These are phyloP conservation scores for Cladophialophora yegresii DNA, from an alignment of 2,329 filamentous ascomycete genomes.

Conservation along the genomic window DNA sequence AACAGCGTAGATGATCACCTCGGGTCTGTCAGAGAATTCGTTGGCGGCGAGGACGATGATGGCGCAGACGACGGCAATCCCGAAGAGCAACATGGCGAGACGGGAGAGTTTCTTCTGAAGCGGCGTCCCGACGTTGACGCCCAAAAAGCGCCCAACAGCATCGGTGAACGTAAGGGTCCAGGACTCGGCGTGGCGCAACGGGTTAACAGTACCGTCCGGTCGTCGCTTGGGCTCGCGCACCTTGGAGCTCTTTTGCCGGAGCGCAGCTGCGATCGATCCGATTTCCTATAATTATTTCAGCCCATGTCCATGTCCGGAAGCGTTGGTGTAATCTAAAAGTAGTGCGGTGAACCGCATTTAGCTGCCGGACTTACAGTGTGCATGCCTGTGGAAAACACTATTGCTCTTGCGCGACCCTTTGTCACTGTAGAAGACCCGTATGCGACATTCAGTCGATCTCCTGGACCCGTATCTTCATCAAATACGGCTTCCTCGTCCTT, in stretches of 20 bases:
- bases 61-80: slow-evolving; percentile 66
- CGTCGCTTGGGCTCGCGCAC: slow-evolving; percentile 56
- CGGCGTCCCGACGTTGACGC: slow-evolving; percentile 69
- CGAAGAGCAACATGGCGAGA: slow-evolving; percentile 67
- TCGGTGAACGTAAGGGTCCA: slow-evolving; percentile 58
- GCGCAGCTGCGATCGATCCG: slow-evolving; percentile 63
- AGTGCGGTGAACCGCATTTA: background rate
- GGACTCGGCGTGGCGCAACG: slow-evolving; percentile 57
- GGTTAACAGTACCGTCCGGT: slow-evolving; percentile 52
- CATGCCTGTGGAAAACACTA: slow-evolving; percentile 63
- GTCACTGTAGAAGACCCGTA: slow-evolving; percentile 65
- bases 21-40: slow-evolving; percentile 54
- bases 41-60: slow-evolving; percentile 70
- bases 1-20: slow-evolving; percentile 67
- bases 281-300: slow-evolving; percentile 47
- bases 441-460: slow-evolving; percentile 63
- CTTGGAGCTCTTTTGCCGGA: slow-evolving; percentile 62
- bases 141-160: slow-evolving; percentile 64
- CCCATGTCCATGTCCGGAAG: background rate
- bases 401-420: slow-evolving; percentile 61
- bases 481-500: slow-evolving; percentile 56
- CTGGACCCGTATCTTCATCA: slow-evolving; percentile 56
- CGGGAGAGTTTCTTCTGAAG: slow-evolving; percentile 69
- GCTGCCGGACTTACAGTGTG: slow-evolving; percentile 43
- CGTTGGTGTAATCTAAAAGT: background rate